These are phyloP conservation scores for Leccinum arenicola DNA, from an alignment of 768 basidiomycete genomes.

Conservation along the genomic window DNA sequence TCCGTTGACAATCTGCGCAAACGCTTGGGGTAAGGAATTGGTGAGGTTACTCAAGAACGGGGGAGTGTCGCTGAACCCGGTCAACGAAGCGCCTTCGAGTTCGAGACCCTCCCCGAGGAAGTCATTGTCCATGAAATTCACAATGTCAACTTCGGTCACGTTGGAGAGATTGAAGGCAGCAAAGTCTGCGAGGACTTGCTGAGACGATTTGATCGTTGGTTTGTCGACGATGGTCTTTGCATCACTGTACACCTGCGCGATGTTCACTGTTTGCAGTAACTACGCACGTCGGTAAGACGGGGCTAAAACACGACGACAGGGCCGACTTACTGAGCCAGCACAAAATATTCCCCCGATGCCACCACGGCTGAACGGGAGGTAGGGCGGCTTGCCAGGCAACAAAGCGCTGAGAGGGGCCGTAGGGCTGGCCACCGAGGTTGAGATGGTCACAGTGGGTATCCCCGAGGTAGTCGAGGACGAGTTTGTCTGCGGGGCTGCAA, in stretches of 20 bases:
- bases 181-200: conserved; percentile 71
- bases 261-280: conserved; percentile 83
- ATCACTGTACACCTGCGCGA: conserved; percentile 73
- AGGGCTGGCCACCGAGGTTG: conserved; percentile 65
- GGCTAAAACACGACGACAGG: too few relatives aligned
- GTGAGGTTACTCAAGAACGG: conserved; percentile 68
- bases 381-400: conserved; percentile 63
- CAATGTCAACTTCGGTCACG: conserved; percentile 62
- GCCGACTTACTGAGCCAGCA: conserved; percentile 58
- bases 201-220: conserved; percentile 68
- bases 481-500: conserved; percentile 18
- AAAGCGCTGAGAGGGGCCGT: conserved; percentile 48
- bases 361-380: conserved; percentile 76
- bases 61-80: conserved; percentile 62
- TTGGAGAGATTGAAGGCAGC: conserved; percentile 33
- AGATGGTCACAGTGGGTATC: conserved; percentile 40
- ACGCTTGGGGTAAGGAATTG: conserved; percentile 68
- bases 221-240: conserved; percentile 90
- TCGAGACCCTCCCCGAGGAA: conserved; percentile 88
- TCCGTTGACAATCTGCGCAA: conserved; percentile 74
- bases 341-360: conserved; percentile 79
- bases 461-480: conserved; percentile 10
- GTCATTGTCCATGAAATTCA: conserved; percentile 67
- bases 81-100: conserved; percentile 57
- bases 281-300: conserved; percentile 25